Percentiles rank a stretch among this genome's conserved stretches.
phyloP scores from a whole-genome alignment of 2,329 filamentous ascomycete species.

The Verticillium longisporum region DNA sequence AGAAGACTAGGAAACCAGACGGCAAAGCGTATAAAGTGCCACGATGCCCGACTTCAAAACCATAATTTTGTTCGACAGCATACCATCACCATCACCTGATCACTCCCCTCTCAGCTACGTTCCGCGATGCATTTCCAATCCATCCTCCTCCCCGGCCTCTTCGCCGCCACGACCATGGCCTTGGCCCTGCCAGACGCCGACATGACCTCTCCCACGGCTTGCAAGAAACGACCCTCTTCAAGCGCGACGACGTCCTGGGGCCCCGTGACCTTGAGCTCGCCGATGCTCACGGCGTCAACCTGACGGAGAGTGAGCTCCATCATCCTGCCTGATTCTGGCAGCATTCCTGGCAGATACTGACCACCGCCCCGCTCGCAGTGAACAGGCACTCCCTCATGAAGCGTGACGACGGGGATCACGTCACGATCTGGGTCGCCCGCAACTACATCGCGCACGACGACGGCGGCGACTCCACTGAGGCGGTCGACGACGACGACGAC shows the following conservation, averaged over 20 bases:
- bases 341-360: background rate
- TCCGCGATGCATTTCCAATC: background rate
- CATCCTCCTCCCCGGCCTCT: background rate
- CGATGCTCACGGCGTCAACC: background rate
- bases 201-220: background rate
- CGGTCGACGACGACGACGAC: background rate
- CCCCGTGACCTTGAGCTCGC: background rate
- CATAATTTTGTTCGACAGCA: background rate
- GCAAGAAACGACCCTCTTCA: background rate
- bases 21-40: background rate
- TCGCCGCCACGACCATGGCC: background rate
- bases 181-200: background rate
- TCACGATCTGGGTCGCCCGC: slow-evolving; percentile 1
- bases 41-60: background rate
- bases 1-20: background rate
- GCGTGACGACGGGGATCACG: background rate
- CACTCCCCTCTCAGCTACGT: background rate
- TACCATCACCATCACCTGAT: background rate
- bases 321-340: background rate
- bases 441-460: background rate
- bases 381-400: background rate
- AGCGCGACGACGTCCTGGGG: background rate
- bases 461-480: background rate
- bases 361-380: background rate
- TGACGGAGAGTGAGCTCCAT: background rate